Evolutionary conservation across 2,329 filamentous ascomycete species (phyloP).

Genomic region (Cryphonectria parasitica): DNA sequence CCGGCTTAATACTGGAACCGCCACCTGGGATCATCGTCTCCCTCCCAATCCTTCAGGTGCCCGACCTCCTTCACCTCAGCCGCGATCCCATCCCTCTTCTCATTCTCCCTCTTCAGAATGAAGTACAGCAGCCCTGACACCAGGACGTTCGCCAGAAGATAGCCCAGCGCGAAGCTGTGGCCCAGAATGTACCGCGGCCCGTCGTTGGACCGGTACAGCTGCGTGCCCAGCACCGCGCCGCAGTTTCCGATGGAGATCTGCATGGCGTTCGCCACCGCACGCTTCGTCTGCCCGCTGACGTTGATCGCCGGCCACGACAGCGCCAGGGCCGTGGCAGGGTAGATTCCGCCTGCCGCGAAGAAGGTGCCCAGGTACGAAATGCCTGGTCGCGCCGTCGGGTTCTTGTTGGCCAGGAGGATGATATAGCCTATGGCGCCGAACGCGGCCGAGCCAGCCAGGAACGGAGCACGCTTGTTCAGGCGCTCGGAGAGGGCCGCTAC

Average conservation of each 20-base stretch:
- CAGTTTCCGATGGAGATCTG: slow-evolving; percentile 74
- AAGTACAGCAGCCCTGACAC: slow-evolving; percentile 58
- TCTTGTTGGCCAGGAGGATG: slow-evolving; percentile 57
- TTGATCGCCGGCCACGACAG: slow-evolving; percentile 75
- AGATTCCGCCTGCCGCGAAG: slow-evolving; percentile 69
- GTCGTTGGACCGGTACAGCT: slow-evolving; percentile 65
- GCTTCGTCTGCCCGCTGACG: slow-evolving; percentile 71
- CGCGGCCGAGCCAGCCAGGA: slow-evolving; percentile 61
- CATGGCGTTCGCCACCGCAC: slow-evolving; percentile 70
- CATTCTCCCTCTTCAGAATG: slow-evolving; percentile 62
- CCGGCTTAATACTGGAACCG: slow-evolving; percentile 60
- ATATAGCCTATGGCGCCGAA: slow-evolving; percentile 67
- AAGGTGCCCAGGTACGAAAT: slow-evolving; percentile 65
- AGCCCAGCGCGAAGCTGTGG: slow-evolving; percentile 68
- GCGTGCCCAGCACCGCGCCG: slow-evolving; percentile 70
- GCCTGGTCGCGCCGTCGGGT: slow-evolving; percentile 52
- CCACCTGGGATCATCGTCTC: slow-evolving; percentile 68
- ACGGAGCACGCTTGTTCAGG: slow-evolving; percentile 60
- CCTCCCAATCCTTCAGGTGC: slow-evolving; percentile 57
- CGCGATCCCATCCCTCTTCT: slow-evolving; percentile 47
- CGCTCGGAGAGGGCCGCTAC: slow-evolving; percentile 66
- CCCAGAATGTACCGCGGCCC: slow-evolving; percentile 68
- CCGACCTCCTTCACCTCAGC: slow-evolving; percentile 54
- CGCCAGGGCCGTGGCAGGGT: slow-evolving; percentile 65
- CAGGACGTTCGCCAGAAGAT: slow-evolving; percentile 61